Percentiles rank a stretch among this genome's conserved stretches.
Conservation (phyloP, 163 green algal species). For the Chlamydomonas reinhardtii region DNA sequence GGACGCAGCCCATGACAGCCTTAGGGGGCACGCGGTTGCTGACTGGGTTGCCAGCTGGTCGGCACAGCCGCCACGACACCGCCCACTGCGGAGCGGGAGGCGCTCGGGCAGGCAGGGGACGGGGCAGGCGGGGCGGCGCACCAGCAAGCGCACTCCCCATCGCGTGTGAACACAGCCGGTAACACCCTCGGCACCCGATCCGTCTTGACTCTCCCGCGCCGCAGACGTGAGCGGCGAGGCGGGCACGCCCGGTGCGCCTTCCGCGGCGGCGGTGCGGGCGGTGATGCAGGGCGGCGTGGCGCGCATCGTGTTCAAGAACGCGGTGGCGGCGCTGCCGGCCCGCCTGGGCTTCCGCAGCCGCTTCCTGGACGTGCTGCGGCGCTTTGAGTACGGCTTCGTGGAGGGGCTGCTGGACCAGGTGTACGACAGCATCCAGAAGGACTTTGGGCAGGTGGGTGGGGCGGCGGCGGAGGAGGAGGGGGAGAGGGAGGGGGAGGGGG, state of each 20-base stretch:
- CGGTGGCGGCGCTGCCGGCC: conserved; percentile 60
- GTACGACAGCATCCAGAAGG: conserved; percentile 57
- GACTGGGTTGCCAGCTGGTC: neutral
- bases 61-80: no score
- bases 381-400: conserved; percentile 67
- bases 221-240: no score
- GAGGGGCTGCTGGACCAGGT: conserved; percentile 59
- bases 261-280: conserved; percentile 37
- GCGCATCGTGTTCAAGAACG: conserved; percentile 68
- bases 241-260: neutral
- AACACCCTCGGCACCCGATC: no score
- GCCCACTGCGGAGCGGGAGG: no score
- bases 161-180: no score
- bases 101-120: no score
- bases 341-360: conserved; percentile 60
- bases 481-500: no score
- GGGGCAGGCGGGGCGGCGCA: no score
- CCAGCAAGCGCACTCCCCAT: no score
- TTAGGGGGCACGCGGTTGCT: neutral
- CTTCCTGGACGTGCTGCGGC: conserved; percentile 70
- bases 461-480: no score
- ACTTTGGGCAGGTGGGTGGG: conserved; percentile 58
- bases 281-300: conserved; percentile 78
- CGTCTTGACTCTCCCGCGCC: no score
- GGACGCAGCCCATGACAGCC: no score